A percentile compares a stretch with the other conserved stretches of the same genome.
Evolutionary conservation across 768 basidiomycete species (phyloP).

Genomic region (Candolleomyces efflorescens): DNA sequence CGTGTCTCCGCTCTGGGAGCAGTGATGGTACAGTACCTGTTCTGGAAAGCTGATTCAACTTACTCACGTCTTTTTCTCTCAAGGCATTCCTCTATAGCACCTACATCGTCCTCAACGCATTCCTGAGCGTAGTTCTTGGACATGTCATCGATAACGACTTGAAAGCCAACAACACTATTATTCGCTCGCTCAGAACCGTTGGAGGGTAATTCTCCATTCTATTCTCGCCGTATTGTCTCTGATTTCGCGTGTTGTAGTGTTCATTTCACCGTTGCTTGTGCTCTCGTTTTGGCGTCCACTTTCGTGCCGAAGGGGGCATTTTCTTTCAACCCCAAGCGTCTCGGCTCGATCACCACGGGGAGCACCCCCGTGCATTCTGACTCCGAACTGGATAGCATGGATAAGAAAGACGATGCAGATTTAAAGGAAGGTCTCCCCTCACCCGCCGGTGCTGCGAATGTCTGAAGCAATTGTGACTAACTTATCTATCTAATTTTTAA

Average conservation of each 20-base stretch:
- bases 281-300: slow-evolving; percentile 23
- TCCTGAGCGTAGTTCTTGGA: slow-evolving; percentile 20
- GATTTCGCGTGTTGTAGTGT: slow-evolving; percentile 11
- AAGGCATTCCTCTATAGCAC: slow-evolving; percentile 29
- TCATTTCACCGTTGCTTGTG: slow-evolving; percentile 26
- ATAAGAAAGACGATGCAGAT: too few relatives aligned
- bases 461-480: too few relatives aligned
- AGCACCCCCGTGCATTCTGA: too few relatives aligned
- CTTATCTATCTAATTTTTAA: too few relatives aligned
- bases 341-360: slow-evolving; percentile 11
- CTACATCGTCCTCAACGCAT: slow-evolving; percentile 25
- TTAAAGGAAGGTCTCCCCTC: too few relatives aligned
- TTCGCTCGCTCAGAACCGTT: slow-evolving; percentile 18
- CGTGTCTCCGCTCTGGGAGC: slow-evolving; percentile 27
- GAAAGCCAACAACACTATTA: slow-evolving; percentile 16
- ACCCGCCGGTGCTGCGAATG: too few relatives aligned
- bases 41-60: not conserved
- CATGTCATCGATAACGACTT: slow-evolving; percentile 27
- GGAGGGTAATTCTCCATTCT: slow-evolving; percentile 21
- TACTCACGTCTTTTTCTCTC: not conserved
- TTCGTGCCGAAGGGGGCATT: slow-evolving; percentile 27
- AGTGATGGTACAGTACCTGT: slow-evolving; percentile 16
- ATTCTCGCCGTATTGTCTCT: not conserved
- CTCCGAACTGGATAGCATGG: too few relatives aligned
- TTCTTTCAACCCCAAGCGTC: slow-evolving; percentile 26